These are phyloP conservation scores for Litsea cubeba DNA, from an alignment of 164 flowering plant species.

Conservation along the genomic window DNA sequence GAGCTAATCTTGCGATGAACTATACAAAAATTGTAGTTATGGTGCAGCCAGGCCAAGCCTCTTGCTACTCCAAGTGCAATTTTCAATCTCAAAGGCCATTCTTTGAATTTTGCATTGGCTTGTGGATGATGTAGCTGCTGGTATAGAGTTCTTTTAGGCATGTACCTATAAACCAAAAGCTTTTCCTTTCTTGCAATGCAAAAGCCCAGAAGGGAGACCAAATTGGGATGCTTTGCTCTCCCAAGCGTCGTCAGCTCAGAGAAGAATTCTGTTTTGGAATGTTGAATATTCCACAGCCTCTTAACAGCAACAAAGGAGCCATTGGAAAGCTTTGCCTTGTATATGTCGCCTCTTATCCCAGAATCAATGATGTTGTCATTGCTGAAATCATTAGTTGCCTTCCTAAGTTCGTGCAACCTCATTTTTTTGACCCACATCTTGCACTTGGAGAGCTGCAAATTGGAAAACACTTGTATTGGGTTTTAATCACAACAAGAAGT, in stretches of 20 bases:
- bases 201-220: conserved; percentile 29
- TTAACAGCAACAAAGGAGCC: conserved; percentile 20
- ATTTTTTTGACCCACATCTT: conserved; percentile 11
- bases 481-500: not conserved
- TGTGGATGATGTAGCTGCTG: conserved; percentile 19
- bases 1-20: conserved; percentile 23
- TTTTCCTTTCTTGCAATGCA: conserved; percentile 30
- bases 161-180: conserved; percentile 32
- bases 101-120: conserved; percentile 4
- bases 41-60: conserved; percentile 31
- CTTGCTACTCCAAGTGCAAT: conserved; percentile 21
- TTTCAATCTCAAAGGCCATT: conserved; percentile 20
- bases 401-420: conserved; percentile 20
- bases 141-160: conserved; percentile 29
- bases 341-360: conserved; percentile 18
- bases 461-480: not conserved
- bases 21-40: conserved; percentile 17
- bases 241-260: conserved; percentile 21
- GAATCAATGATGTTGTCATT: conserved; percentile 16
- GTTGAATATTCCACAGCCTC: conserved; percentile 18
- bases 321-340: conserved; percentile 18
- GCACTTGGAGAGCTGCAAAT: conserved; percentile 46
- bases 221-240: conserved; percentile 14
- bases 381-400: conserved; percentile 21
- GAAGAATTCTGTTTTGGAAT: conserved; percentile 14